Evolutionary conservation across 148 eudicot species (phyloP).

Genomic region (Gaultheria prostrata): DNA sequence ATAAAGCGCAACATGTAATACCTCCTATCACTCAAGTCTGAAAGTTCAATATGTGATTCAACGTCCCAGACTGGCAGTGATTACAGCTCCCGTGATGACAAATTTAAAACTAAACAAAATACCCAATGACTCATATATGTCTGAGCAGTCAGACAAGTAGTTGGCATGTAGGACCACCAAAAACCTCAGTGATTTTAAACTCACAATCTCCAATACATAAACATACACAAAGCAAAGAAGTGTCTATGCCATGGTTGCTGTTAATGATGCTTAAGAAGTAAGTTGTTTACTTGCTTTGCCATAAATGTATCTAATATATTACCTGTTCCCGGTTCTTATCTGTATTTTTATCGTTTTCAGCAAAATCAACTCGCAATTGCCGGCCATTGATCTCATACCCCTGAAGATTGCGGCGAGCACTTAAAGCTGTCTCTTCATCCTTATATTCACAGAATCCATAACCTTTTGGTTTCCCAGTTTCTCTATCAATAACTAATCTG

Average conservation of each 20-base stretch:
- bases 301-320: slow-evolving; percentile 9
- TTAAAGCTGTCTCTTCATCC: slow-evolving; percentile 97
- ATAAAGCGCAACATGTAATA: background rate
- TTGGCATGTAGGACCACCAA: background rate
- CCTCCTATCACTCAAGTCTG: background rate
- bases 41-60: background rate
- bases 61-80: background rate
- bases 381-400: slow-evolving; percentile 97
- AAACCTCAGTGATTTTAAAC: background rate
- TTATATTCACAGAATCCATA: slow-evolving; percentile 98
- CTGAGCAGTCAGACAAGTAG: background rate
- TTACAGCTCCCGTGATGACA: background rate
- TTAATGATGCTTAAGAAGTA: background rate
- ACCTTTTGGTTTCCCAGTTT: slow-evolving; percentile 98
- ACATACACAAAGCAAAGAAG: background rate
- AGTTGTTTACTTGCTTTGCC: background rate
- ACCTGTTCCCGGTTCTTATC: slow-evolving; percentile 90
- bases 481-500: slow-evolving; percentile 95
- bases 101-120: background rate
- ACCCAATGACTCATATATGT: background rate
- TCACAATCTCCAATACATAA: background rate
- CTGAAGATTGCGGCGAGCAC: slow-evolving; percentile 99
- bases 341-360: slow-evolving; percentile 90
- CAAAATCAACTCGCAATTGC: slow-evolving; percentile 96
- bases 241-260: background rate